Percentiles rank a stretch among this genome's conserved stretches.
These are phyloP conservation scores for Drosera capensis DNA, from an alignment of 148 eudicot species.

Conservation along the genomic window DNA sequence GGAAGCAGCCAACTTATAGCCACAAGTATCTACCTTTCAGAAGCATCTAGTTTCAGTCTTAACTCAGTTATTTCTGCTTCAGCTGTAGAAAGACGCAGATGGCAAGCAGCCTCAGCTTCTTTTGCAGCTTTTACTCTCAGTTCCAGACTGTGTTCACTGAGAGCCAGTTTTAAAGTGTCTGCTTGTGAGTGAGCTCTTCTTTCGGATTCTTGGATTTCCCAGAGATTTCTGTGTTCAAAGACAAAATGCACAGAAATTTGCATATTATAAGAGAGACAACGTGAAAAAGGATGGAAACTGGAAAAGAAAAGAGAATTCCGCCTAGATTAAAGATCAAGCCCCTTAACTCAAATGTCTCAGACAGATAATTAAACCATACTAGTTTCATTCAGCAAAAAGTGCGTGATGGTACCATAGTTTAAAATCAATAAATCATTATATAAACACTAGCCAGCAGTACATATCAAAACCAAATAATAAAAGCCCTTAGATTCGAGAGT, in stretches of 20 bases:
- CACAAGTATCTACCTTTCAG: neutral
- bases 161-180: constrained; percentile 45
- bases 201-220: constrained; percentile 73
- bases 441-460: too few relatives aligned
- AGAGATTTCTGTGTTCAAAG: constrained; percentile 2
- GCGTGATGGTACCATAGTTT: too few relatives aligned
- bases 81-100: constrained; percentile 57
- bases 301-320: neutral
- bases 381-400: too few relatives aligned
- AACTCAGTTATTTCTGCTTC: constrained; percentile 81
- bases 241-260: too few relatives aligned
- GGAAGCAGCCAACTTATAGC: neutral
- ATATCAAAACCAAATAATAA: too few relatives aligned
- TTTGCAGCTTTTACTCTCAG: constrained; percentile 83
- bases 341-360: too few relatives aligned
- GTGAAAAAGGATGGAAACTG: neutral
- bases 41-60: constrained; percentile 44
- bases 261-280: too few relatives aligned
- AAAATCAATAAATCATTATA: too few relatives aligned
- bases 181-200: constrained; percentile 58
- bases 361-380: too few relatives aligned
- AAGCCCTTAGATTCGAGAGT: too few relatives aligned
- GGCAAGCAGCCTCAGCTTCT: constrained; percentile 91
- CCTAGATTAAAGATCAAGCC: too few relatives aligned
- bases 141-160: constrained; percentile 71